These are phyloP conservation scores for Colletotrichum sp. DNA, from an alignment of 2,329 filamentous ascomycete genomes.

Conservation along the genomic window DNA sequence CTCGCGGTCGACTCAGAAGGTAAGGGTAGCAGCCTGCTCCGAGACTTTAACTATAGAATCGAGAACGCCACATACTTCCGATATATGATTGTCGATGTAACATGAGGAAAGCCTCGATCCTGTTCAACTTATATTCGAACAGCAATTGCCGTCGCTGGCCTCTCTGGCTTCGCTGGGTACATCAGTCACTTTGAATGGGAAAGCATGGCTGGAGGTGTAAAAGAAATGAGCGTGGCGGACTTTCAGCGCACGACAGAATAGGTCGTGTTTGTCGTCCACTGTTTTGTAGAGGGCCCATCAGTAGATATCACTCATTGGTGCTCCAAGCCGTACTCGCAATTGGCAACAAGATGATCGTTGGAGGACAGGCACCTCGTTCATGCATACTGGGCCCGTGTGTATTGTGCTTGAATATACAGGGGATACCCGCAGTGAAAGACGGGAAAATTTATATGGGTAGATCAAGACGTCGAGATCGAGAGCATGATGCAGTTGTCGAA, in stretches of 20 bases:
- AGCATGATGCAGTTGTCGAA: neutral
- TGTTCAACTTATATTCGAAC: neutral
- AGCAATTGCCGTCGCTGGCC: fast-evolving
- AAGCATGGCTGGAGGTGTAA: neutral
- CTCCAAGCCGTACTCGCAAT: neutral
- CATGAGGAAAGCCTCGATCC: neutral
- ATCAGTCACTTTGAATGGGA: neutral
- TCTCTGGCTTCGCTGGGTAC: neutral
- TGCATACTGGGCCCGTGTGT: neutral
- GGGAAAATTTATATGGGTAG: neutral
- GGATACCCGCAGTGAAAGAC: neutral
- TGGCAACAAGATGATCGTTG: neutral
- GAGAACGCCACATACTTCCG: too few species aligned
- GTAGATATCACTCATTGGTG: neutral
- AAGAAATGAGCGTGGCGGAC: neutral
- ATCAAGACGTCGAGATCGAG: neutral
- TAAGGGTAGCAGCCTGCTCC: too few species aligned
- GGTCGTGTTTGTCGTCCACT: too few species aligned
- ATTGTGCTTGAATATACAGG: neutral
- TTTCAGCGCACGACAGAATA: neutral
- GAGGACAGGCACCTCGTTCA: neutral
- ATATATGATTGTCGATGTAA: too few species aligned
- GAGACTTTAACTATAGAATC: too few species aligned
- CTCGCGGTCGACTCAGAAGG: too few species aligned
- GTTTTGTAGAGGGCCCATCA: neutral